These are phyloP conservation scores for Centella asiatica DNA, from an alignment of 129 eudicot genomes.

Conservation along the genomic window DNA sequence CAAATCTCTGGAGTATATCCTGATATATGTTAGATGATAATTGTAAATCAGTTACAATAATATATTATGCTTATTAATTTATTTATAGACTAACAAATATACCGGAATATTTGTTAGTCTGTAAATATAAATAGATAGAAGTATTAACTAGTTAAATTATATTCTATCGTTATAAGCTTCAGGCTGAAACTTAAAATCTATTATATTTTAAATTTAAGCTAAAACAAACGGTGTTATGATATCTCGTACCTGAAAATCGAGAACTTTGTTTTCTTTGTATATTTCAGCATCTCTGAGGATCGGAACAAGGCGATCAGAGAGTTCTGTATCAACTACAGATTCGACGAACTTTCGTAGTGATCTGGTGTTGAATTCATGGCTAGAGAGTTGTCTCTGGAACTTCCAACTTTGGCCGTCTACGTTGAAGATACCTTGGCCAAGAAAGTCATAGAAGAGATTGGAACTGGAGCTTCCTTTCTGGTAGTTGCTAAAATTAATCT, in stretches of 20 bases:
- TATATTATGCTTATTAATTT: no score
- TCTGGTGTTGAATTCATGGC: slow-evolving; percentile 65
- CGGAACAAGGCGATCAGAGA: slow-evolving; percentile 45
- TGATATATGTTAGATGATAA: no score
- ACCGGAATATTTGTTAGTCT: no score
- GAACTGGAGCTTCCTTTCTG: slow-evolving; percentile 26
- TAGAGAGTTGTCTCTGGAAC: slow-evolving; percentile 55
- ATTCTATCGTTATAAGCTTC: no score
- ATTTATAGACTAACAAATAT: no score
- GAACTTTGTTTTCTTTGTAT: slow-evolving; percentile 7
- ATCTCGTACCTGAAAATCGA: no score
- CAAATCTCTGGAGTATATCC: slow-evolving; percentile 55
- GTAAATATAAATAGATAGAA: no score
- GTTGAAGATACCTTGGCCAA: slow-evolving; percentile 70
- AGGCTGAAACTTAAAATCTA: no score
- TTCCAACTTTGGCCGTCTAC: slow-evolving; percentile 56
- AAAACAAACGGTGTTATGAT: no score
- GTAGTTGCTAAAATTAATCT: slow-evolving; percentile 36
- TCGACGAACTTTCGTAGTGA: slow-evolving; percentile 60
- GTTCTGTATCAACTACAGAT: slow-evolving; percentile 54
- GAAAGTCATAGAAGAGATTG: slow-evolving; percentile 29
- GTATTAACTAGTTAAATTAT: no score
- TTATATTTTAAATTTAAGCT: no score
- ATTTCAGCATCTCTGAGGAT: slow-evolving; percentile 38
- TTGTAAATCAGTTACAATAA: no score